These are phyloP conservation scores for Fusarium udum DNA, from an alignment of 2,329 filamentous ascomycete genomes.

Conservation along the genomic window DNA sequence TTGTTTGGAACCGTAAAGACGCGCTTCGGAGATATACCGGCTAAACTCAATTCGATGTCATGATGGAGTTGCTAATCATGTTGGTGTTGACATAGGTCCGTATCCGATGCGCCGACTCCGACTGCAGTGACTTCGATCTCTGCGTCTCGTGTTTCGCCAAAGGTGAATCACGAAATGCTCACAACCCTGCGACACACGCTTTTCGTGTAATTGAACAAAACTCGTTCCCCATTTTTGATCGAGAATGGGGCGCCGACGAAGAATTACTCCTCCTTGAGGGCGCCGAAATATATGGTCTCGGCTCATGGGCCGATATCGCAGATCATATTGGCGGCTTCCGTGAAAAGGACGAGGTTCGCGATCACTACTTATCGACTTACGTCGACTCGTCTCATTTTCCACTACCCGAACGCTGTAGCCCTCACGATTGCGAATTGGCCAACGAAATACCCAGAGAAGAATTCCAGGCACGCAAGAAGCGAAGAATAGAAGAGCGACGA, in stretches of 20 bases:
- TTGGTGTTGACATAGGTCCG: constrained; percentile 71
- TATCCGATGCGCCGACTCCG: constrained; percentile 85
- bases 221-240: constrained; percentile 94
- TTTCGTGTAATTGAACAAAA: constrained; percentile 98
- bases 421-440: constrained; percentile 79
- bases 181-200: constrained; percentile 86
- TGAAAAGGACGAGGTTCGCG: constrained; percentile 92
- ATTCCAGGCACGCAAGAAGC: constrained; percentile 92
- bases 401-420: constrained; percentile 85
- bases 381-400: constrained; percentile 86
- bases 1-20: constrained; percentile 11
- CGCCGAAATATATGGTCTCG: constrained; percentile 93
- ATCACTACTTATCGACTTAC: constrained; percentile 92
- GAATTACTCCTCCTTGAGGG: constrained; percentile 93
- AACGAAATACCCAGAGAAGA: constrained; percentile 87
- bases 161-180: constrained; percentile 81
- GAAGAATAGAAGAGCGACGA: constrained; percentile 89
- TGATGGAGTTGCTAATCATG: constrained; percentile 37
- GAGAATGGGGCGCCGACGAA: constrained; percentile 97
- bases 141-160: constrained; percentile 94
- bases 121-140: constrained; percentile 93
- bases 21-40: constrained; percentile 41
- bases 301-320: constrained; percentile 97
- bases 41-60: constrained; percentile 34
- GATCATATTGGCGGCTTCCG: constrained; percentile 97